A percentile compares a stretch with the other conserved stretches of the same genome.
phyloP scores from a whole-genome alignment of 345 rosid genomes.

The Turnera subulata region DNA sequence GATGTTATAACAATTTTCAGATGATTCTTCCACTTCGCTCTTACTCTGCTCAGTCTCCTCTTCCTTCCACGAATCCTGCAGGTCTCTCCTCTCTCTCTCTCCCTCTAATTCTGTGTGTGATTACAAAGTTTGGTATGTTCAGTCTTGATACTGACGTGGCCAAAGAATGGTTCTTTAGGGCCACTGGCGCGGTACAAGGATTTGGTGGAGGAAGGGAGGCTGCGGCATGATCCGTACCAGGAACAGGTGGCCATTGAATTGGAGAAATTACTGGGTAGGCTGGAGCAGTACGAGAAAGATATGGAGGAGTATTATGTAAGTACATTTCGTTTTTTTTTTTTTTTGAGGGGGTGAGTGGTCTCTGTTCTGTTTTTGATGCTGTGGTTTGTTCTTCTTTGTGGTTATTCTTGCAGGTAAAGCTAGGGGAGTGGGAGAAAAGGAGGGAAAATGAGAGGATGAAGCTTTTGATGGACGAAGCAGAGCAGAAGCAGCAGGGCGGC shows the following conservation, averaged over 20 bases:
- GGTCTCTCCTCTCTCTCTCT: conserved; percentile 28
- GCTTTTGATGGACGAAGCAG: conserved; percentile 77
- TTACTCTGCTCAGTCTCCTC: conserved; percentile 24
- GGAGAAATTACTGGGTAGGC: conserved; percentile 59
- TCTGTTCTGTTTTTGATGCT: background rate
- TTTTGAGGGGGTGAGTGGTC: background rate
- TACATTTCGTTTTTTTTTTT: background rate
- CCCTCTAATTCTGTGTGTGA: background rate
- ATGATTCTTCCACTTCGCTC: conserved; percentile 29
- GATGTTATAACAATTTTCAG: conserved; percentile 15
- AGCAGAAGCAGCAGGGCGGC: conserved; percentile 59
- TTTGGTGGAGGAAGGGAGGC: conserved; percentile 65
- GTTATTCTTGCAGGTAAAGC: conserved; percentile 39
- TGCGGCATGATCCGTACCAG: conserved; percentile 72
- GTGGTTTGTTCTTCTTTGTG: background rate
- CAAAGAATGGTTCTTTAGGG: conserved; percentile 29
- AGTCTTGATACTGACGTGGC: background rate
- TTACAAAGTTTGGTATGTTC: no score
- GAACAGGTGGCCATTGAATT: conserved; percentile 66
- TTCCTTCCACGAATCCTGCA: conserved; percentile 31
- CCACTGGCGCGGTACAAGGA: conserved; percentile 48
- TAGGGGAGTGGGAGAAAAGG: conserved; percentile 71
- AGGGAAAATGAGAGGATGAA: conserved; percentile 64
- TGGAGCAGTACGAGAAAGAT: conserved; percentile 74
- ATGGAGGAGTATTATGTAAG: conserved; percentile 84